Base-by-base conservation (phyloP, 176 grass and related monocot species). In the Secale cereale region DNA sequence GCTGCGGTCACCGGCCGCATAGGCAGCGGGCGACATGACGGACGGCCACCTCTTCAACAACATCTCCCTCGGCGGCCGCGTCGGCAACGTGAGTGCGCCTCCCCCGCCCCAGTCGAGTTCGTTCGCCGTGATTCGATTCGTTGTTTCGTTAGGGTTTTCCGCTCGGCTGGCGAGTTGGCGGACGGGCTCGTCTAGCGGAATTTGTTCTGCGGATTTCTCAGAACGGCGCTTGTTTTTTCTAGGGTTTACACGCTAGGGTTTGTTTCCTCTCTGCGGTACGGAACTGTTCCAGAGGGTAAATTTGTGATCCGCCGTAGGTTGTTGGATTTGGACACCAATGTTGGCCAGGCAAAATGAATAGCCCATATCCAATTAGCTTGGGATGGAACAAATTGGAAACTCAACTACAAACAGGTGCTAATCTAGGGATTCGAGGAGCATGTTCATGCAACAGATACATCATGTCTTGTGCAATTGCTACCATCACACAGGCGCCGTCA, bases 11-110 rank as follows among this genome's bases (percentile, higher is more conserved):
- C 10, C 76, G 65, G 66, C 26, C 29, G 32, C 82, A 6, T 10
- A 14, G n/a, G 27, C 32, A 32, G 64, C 10, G 13, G 26, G 11
- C 36, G 52, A 36, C 45, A 94, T 93, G 89, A 74, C 82, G 65
- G 95, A 97, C 20, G 92, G 88, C 10, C 95, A 94, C 71, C 82
- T 82, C 32, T 94, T 93, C 85, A 90, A 81, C 74, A 87, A 81
- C 78, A 94, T 97, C 82, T 91, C 92, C 59, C 92, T 97, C 79
- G 91, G 95, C 30, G 95, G 95, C 63, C 88, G 91, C 16, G 89
- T 89, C 67, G 92, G 92, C 85, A 92, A 91, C 33, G 92, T 98
- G 88, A 85, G 91, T 79, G 10, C 22, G n/a, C 25, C 31, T 17
- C 12, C 19, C 20, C 64, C 32, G 17, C 20, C 8, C 20, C 28